A percentile compares a stretch with the other conserved stretches of the same genome.
phyloP scores from a whole-genome alignment of 2,329 filamentous ascomycete genomes.

The Scortechinia acanthostroma region DNA sequence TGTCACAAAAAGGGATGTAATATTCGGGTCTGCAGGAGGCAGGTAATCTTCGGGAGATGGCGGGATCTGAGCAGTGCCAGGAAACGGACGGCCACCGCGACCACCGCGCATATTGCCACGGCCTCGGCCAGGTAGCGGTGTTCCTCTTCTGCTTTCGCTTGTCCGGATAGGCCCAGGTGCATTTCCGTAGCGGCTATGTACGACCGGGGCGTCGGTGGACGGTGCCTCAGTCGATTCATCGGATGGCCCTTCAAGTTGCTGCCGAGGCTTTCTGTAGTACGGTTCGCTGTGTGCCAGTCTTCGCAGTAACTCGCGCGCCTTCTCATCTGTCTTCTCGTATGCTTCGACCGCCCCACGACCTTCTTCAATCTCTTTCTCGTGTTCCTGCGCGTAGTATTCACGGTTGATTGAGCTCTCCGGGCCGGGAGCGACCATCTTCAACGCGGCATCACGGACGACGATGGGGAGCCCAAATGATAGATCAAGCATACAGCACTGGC shows the following conservation, averaged over 20 bases:
- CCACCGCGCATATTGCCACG: conserved; percentile 32
- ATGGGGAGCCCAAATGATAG: conserved; percentile 92
- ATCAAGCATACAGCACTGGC: conserved; percentile 97
- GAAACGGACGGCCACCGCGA: conserved; percentile 42
- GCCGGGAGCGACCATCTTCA: conserved; percentile 95
- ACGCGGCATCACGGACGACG: conserved; percentile 84
- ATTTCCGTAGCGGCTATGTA: conserved; percentile 27
- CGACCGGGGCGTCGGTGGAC: background rate
- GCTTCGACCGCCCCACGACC: conserved; percentile 78
- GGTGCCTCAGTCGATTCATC: conserved; percentile 26
- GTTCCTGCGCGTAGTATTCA: conserved; percentile 96
- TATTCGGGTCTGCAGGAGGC: conserved; percentile 75
- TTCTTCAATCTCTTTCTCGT: conserved; percentile 91
- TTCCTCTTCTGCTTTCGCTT: conserved; percentile 48
- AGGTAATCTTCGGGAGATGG: conserved; percentile 78
- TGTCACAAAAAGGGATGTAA: conserved; percentile 90
- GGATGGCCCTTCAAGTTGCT: conserved; percentile 52
- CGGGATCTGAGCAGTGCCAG: conserved; percentile 66
- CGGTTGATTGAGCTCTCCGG: conserved; percentile 88
- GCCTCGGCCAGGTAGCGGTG: conserved; percentile 34
- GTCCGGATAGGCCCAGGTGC: conserved; percentile 75
- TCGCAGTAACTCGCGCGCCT: conserved; percentile 80
- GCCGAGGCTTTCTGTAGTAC: conserved; percentile 82
- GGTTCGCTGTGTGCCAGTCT: conserved; percentile 86
- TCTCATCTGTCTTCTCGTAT: conserved; percentile 95